Conservation (phyloP, 2,329 filamentous ascomycete species). For the Fusarium coffeatum region DNA sequence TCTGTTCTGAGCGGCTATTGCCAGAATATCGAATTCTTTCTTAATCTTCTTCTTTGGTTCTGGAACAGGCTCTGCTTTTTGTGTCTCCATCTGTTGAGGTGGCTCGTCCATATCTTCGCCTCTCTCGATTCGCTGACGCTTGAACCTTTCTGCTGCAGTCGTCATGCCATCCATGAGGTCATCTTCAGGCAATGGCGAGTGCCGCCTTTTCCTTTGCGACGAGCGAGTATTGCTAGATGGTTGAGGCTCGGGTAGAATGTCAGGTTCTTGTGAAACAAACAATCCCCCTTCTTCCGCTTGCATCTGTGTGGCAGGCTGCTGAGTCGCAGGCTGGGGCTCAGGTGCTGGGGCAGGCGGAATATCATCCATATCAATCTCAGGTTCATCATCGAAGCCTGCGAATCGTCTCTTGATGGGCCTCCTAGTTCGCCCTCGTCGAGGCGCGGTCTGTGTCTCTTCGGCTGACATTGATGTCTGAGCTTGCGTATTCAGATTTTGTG, state of each 20-base stretch:
- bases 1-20: slow-evolving; percentile 69
- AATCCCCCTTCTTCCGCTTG: slow-evolving; percentile 55
- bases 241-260: slow-evolving; percentile 39
- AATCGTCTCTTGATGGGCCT: slow-evolving; percentile 69
- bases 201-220: slow-evolving; percentile 60
- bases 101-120: slow-evolving; percentile 59
- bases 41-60: slow-evolving; percentile 62
- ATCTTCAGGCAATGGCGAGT: slow-evolving; percentile 57
- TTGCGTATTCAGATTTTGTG: slow-evolving; percentile 20
- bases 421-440: slow-evolving; percentile 47
- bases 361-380: slow-evolving; percentile 54
- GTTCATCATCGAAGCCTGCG: slow-evolving; percentile 73
- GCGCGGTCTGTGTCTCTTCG: slow-evolving; percentile 39
- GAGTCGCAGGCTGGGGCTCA: neutral
- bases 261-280: slow-evolving; percentile 66
- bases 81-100: slow-evolving; percentile 42
- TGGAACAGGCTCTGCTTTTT: slow-evolving; percentile 27
- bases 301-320: neutral
- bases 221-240: slow-evolving; percentile 33
- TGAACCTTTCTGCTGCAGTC: slow-evolving; percentile 80
- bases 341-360: slow-evolving; percentile 15
- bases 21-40: slow-evolving; percentile 75
- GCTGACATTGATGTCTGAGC: slow-evolving; percentile 26
- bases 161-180: slow-evolving; percentile 78
- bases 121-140: slow-evolving; percentile 77